Evolutionary conservation across 2,329 filamentous ascomycete species (phyloP), one percentile per base, ranked within the genome.

Genomic region (Alternaria viburni): DNA sequence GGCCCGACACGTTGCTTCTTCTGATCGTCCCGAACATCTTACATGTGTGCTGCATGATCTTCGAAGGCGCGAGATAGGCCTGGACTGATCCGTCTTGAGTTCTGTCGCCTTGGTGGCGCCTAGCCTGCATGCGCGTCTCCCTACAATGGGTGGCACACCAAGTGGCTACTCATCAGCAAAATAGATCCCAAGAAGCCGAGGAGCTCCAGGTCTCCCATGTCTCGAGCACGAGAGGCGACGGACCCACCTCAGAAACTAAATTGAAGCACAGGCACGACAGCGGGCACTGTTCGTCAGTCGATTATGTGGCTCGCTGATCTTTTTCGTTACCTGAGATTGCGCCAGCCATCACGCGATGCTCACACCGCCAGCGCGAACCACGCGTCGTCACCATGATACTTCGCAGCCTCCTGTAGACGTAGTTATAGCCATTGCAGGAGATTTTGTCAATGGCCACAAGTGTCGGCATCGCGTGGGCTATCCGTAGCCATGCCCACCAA

Each of bases 371-470:
- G 46, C 26, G n/a, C 56, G 30, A 57, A 36, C 9, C 19, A n/a
- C 62, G 62, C 64, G 62, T 60, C 60, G 58, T 70, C 64, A 62
- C 55, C 64, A 54, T 54, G 30, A 21, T 11, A 57, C 30, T 50
- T 54, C 23, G 64, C 41, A 52, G 50, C 23, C 17, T 32, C 17
- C 41, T 44, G 44, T 28, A 54, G 52, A 54, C 52, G 15, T 23
- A 62, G 46, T 32, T 30, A 56, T 51, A 64, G 57, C 61, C 59
- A 59, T 65, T 52, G 61, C 68, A 58, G 56, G 32, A 41, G 59
- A 47, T 46, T 50, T 59, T 56, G 54, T 57, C 45, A 60, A 62
- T 64, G 62, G 64, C 64, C 64, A 62, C 65, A 69, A 63, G 64
- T 62, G 62, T 67, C 64, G 55, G 64, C 65, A 43, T 63, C 57